Conservation (phyloP, 129 eudicot species). For the Lactuca saligna region DNA sequence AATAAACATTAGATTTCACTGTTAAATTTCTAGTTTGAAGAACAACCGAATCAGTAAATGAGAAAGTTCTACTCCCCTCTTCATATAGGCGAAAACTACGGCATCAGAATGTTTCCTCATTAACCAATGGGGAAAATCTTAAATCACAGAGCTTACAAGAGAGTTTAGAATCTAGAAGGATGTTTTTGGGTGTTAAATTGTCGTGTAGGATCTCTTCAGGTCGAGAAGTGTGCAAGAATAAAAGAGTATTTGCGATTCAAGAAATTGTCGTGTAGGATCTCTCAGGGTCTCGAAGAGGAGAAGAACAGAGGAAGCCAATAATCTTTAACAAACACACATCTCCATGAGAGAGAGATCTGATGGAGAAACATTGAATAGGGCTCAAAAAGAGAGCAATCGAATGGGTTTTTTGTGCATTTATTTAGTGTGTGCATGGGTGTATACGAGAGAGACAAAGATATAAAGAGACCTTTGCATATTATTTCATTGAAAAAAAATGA, state of each 20-base stretch:
- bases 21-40: slow-evolving; percentile 55
- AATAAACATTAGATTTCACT: slow-evolving; percentile 61
- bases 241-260: slow-evolving; percentile 64
- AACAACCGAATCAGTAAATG: slow-evolving; percentile 71
- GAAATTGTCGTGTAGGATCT: slow-evolving; percentile 22
- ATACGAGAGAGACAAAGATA: slow-evolving; percentile 7
- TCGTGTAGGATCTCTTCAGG: slow-evolving; percentile 70
- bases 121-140: slow-evolving; percentile 47
- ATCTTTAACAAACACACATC: slow-evolving; percentile 43
- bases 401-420: slow-evolving; percentile 28
- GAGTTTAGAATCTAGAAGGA: slow-evolving; percentile 58
- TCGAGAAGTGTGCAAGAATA: slow-evolving; percentile 59
- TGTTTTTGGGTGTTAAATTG: slow-evolving; percentile 59
- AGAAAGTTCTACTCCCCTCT: slow-evolving; percentile 39
- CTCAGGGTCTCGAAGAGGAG: slow-evolving; percentile 7
- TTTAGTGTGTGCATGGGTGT: slow-evolving; percentile 21
- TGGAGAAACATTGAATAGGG: slow-evolving; percentile 40
- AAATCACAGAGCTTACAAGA: slow-evolving; percentile 60
- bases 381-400: slow-evolving; percentile 32
- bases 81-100: slow-evolving; percentile 59
- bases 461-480: not conserved
- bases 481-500: no score
- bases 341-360: slow-evolving; percentile 55
- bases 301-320: slow-evolving; percentile 24
- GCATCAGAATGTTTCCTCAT: slow-evolving; percentile 51